Base-by-base conservation (phyloP, 108 stramenopile genomes). In the Pseudonitzschia pungens region DNA sequence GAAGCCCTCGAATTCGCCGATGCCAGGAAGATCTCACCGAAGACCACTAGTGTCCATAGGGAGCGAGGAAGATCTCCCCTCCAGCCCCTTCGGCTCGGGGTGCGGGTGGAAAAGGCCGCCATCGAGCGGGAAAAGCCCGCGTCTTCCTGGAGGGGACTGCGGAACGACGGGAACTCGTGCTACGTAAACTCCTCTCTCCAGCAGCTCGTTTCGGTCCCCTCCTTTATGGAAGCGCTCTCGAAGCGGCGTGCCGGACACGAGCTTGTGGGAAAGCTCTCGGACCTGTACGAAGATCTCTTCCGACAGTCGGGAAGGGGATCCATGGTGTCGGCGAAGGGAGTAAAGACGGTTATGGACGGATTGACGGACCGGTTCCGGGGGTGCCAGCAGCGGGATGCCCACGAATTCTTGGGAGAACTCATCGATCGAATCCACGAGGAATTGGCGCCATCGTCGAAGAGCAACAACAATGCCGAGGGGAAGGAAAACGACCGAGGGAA, bases 81-180 rank as follows among this genome's bases (percentile, higher is more conserved):
- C 26, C 54, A 55, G 20, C 54, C 54, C 4, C 54, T 8, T 2
- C 21, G 26, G 54, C 54, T 55, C 16, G 9, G 54, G 10, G 2
- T 2, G 26, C 2, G 10, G 26, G 54, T 11, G 6, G 54, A 55
- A 24, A 2, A 24, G 26, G 26, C 10, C 24, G 22, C 54, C 54
- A 24, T 3, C 20, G 2, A 12, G 22, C 18, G 16, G 9, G 45
- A 18, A 14, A 18, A 12, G 45, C 10, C n/a, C n/a, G n/a, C 14
- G 2, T 26, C 54, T 33, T 3, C 4, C 6, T 79, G 71, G 71
- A 43, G 72, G 31, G 78, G 78, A 16, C 58, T 89, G 1, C 42
- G 24, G 0, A 95, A 95, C 67, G 66, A 92, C 21, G 94, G 94
- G 9, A 92, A 92, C 53, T 92, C 94, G 2, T 95, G 94, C 72